Evolutionary conservation across 2,329 filamentous ascomycete species (phyloP), one percentile per base, ranked within the genome.

Genomic region (Colletotrichum melonis): DNA sequence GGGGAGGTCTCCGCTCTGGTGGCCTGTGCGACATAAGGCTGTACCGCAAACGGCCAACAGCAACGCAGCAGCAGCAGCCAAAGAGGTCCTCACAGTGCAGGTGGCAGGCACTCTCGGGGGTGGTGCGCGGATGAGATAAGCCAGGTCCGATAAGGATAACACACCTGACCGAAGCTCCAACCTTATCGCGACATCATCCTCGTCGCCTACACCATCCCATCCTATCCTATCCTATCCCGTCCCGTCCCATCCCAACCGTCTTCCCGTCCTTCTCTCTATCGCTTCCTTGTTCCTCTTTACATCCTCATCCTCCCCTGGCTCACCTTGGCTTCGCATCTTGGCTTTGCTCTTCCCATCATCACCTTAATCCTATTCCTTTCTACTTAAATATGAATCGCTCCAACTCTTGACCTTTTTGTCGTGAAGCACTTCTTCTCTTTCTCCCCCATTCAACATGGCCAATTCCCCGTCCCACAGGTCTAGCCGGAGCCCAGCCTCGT

Each of bases 121-220:
- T 42, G 38, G 38, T 42, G 32, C 24, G 59, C 49, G 38, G 35
- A 14, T 35, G 32, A 64, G 49, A 14, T n/a, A 12, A 24, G 62
- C 62, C 46, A 11, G 14, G 14, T 16, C 58, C 59, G 70, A 73
- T 73, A 73, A 73, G 65, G 60, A 64, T 72, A 72, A 62, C 67
- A 57, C 60, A 71, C 60, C 71, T 73, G 67, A 66, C 69, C 60
- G 56, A 72, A 72, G 72, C 63, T 74, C 58, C 62, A 74, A 73
- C 72, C 68, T 74, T 72, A 74, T 74, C 72, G 72, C 72, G 69
- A 72, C 72, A 74, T 74, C 63, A 58, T 63, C 67, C 57, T 67
- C 66, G 67, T 62, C 63, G 46, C 67, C 72, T 67, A 49, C 68
- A 74, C 54, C 69, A 72, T 42, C 35, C 19, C 32, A 24, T 56